Base-by-base conservation (phyloP, 1,284 basidiomycete genomes). In the Ceratobasidium sp. region DNA sequence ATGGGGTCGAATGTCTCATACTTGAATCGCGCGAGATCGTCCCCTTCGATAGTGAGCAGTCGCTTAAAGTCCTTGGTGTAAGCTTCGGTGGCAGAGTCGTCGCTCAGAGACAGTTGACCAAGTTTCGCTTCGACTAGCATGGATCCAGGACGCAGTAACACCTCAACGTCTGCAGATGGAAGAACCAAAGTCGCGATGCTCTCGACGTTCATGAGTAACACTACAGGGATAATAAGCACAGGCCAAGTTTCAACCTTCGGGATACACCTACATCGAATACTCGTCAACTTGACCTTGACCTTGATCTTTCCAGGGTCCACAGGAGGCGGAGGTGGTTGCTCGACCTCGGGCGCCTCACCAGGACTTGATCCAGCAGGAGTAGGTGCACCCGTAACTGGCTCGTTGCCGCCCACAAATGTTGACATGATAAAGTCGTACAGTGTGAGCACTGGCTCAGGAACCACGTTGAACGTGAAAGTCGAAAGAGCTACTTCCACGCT, bases 341-440 rank as follows among this genome's bases (percentile, higher is more conserved):
- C 62, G 38, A 20, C 38, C 20, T 40, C 52, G 22, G 70, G 68
- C 2, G 67, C 58, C n/a, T n/a, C n/a, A 31, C 38, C 40, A 42
- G 49, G 29, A 17, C n/a, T 25, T 3, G 70, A 42, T 13, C 31
- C 67, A 0, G 52, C 55, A 40, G 70, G 56, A 5, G 70, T 40
- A 17, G 69, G 58, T 6, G 55, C 50, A 15, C 29, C 35, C 3
- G 70, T 68, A 42, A 74, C 68, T 27, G 70, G 72, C 34, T 79
- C 76, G 56, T 80, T 74, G 27, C 82, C 77, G 3, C 91, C 86
- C 15, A 94, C 91, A 78, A 98, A 98, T 0, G 96, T 97, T 5
- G 93, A 92, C 91, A 99, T 97, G 79, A 99, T 89, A 81, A 98
- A 98, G 80, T 99, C 95, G 79, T 98, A 99, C 10, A 99, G 81